Evolutionary conservation across 768 basidiomycete genomes (phyloP), one percentile per base, ranked within the genome.

Genomic region (Megacollybia marginata): DNA sequence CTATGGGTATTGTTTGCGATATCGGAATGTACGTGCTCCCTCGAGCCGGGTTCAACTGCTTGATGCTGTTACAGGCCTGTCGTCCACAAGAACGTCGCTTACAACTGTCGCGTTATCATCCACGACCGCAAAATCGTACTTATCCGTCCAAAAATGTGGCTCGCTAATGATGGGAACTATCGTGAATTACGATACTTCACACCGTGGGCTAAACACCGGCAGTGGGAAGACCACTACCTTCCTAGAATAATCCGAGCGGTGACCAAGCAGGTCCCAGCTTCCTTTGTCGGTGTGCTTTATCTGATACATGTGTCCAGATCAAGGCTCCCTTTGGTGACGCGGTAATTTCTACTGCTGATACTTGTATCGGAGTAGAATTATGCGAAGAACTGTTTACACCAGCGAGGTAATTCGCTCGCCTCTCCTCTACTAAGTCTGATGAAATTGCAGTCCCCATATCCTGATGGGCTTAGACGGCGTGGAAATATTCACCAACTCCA

Each of bases 121-220:
- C 79, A 92, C 61, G 75, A 93, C 67, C 75, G 81, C 49, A 79
- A 90, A 68, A 93, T 99, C 52, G 68, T 97, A 1, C 81, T 97
- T 54, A 98, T 99, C 55, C 83, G 96, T 19, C 96, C 96, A 0
- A 99, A 98, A 72, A 94, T 99, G 94, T 99, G 96, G 96, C 74
- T 99, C 42, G 96, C 96, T 1, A 98, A 98, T 61, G 92, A 96
- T 59, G 96, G 96, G 4, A 98, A 98, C 62, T 99, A 99, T 65
- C 87, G 96, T 23, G 83, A 85, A 63, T 70, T 87, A 59, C 70
- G 88, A 12, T 90, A 92, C 64, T 99, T 99, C 59, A 92, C 95
- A 2, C 93, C 96, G 0, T 99, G 96, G 95, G 69, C 72, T 61
- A 95, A 93, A 62, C 88, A 89, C 61, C 78, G 84, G 31, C 78